Conservation (phyloP, 2,329 filamentous ascomycete species). For the Nemania sp. region DNA sequence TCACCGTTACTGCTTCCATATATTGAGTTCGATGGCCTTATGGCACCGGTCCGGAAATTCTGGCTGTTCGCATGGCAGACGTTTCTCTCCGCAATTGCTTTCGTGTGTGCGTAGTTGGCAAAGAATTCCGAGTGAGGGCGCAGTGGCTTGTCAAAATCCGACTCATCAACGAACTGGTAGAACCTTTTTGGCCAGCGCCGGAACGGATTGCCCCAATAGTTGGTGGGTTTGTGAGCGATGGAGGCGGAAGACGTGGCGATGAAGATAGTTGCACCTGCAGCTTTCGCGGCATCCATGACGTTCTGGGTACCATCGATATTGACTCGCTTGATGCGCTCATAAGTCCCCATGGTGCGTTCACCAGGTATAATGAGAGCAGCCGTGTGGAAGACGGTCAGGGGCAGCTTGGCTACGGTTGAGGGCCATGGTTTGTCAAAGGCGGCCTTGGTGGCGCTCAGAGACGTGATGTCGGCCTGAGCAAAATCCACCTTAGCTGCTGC, state of each 20-base stretch:
- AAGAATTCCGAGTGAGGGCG: slow-evolving; percentile 47
- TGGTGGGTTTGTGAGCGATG: slow-evolving; percentile 43
- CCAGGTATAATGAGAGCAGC: slow-evolving; percentile 51
- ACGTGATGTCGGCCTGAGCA: slow-evolving; percentile 50
- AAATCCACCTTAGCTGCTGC: slow-evolving; percentile 43
- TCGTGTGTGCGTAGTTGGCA: slow-evolving; percentile 51
- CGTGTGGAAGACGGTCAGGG: slow-evolving; percentile 54
- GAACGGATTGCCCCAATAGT: slow-evolving; percentile 45
- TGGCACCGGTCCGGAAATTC: slow-evolving; percentile 55
- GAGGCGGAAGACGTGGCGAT: slow-evolving; percentile 53
- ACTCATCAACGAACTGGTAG: slow-evolving; percentile 48
- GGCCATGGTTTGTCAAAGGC: slow-evolving; percentile 52
- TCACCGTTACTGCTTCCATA: slow-evolving; percentile 45
- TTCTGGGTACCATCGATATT: slow-evolving; percentile 53
- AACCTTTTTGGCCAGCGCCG: slow-evolving; percentile 43
- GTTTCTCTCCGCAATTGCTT: slow-evolving; percentile 49
- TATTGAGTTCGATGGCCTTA: slow-evolving; percentile 53
- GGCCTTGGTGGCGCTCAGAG: slow-evolving; percentile 40
- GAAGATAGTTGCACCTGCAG: slow-evolving; percentile 48
- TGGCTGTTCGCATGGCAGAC: slow-evolving; percentile 41
- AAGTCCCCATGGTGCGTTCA: slow-evolving; percentile 47
- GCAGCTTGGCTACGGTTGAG: slow-evolving; percentile 41
- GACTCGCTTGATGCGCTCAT: slow-evolving; percentile 45
- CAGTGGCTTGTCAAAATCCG: slow-evolving; percentile 44
- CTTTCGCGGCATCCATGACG: slow-evolving; percentile 47